Percentiles rank a stretch among this genome's conserved stretches.
Conservation (phyloP, 768 basidiomycete species). For the Tulasnella sp. region DNA sequence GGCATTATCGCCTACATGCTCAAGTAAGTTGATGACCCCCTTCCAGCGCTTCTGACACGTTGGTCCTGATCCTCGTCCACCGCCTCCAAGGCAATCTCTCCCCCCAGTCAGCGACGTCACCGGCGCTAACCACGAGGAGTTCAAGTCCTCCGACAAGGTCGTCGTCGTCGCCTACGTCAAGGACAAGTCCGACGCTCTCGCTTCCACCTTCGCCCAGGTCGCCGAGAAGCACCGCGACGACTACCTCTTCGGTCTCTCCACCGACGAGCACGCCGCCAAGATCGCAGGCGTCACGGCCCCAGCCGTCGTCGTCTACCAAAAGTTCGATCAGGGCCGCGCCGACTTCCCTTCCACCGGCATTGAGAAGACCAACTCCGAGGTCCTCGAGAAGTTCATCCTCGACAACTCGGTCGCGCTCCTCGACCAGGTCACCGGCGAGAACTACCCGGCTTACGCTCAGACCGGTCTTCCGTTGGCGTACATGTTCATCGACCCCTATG, state of each 20-base stretch:
- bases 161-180: constrained; percentile 79
- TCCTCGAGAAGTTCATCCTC: constrained; percentile 66
- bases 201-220: constrained; percentile 59
- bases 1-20: constrained; percentile 94
- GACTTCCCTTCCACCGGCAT: constrained; percentile 53
- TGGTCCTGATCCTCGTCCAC: background rate
- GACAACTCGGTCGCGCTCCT: constrained; percentile 79
- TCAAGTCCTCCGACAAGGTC: constrained; percentile 79
- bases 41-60: background rate
- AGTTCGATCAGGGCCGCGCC: constrained; percentile 72
- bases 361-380: constrained; percentile 39
- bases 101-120: constrained; percentile 86
- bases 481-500: constrained; percentile 76
- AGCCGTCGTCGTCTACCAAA: constrained; percentile 82
- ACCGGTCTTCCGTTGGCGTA: constrained; percentile 86
- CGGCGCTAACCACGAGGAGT: constrained; percentile 63
- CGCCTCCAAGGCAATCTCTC: constrained; percentile 64
- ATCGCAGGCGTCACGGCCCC: constrained; percentile 69
- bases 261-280: constrained; percentile 55
- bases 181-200: constrained; percentile 57
- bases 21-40: constrained; percentile 53
- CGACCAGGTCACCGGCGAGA: constrained; percentile 89
- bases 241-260: constrained; percentile 81
- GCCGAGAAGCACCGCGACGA: constrained; percentile 87
- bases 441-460: constrained; percentile 74